These are phyloP conservation scores for Bisporella sp. DNA, from an alignment of 2,329 filamentous ascomycete species.

Conservation along the genomic window DNA sequence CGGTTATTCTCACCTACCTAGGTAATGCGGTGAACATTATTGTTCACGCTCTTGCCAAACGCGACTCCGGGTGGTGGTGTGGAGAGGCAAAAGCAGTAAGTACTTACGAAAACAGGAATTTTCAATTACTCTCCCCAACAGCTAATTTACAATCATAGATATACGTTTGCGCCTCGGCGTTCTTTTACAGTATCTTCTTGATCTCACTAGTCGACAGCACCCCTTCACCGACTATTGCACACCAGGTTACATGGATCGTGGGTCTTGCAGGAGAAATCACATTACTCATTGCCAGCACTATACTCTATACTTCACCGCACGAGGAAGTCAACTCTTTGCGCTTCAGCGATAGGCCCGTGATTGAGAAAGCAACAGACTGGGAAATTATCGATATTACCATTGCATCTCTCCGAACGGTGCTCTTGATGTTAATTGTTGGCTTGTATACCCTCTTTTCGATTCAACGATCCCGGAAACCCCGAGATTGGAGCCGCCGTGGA, in stretches of 20 bases:
- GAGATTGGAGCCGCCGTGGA: conserved; percentile 5
- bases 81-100: conserved; percentile 70
- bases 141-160: conserved; percentile 47
- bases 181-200: conserved; percentile 79
- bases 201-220: conserved; percentile 81
- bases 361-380: conserved; percentile 40
- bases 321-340: conserved; percentile 42
- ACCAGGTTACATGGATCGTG: conserved; percentile 72
- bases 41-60: conserved; percentile 61
- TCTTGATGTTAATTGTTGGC: conserved; percentile 46
- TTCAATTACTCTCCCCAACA: background rate
- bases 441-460: conserved; percentile 52
- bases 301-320: conserved; percentile 60
- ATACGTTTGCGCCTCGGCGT: conserved; percentile 77
- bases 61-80: conserved; percentile 71
- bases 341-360: conserved; percentile 31
- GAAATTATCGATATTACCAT: conserved; percentile 60
- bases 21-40: conserved; percentile 69
- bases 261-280: conserved; percentile 66
- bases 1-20: conserved; percentile 68
- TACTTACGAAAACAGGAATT: conserved; percentile 12
- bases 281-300: conserved; percentile 62
- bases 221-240: conserved; percentile 71
- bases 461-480: conserved; percentile 19
- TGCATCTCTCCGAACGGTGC: conserved; percentile 59